Conservation (phyloP, 2,329 filamentous ascomycete genomes). For the Penicillium sp. region DNA sequence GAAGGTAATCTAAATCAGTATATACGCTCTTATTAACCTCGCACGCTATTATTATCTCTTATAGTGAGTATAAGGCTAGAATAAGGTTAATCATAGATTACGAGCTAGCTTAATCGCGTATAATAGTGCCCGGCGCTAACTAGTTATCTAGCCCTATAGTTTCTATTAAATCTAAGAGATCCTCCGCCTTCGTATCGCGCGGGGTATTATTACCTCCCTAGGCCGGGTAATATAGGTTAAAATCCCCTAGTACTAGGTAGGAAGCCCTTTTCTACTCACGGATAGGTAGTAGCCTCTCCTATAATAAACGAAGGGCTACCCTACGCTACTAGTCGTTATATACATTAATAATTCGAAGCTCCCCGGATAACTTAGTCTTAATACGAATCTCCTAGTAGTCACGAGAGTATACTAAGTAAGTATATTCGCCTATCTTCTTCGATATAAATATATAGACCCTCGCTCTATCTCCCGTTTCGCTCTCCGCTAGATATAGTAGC, state of each 20-base stretch:
- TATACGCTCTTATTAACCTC: too few relatives aligned
- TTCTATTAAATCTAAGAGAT: conserved; percentile 1
- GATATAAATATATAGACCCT: conserved; percentile 1
- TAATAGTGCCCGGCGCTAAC: background rate
- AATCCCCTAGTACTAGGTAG: background rate
- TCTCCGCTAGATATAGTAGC: background rate
- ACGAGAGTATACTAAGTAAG: background rate
- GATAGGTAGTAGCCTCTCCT: background rate
- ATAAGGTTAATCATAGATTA: too few relatives aligned
- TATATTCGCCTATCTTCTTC: background rate
- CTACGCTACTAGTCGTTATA: background rate
- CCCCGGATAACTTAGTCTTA: background rate
- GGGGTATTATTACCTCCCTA: conserved; percentile 8
- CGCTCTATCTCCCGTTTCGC: background rate
- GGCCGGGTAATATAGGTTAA: conserved; percentile 1
- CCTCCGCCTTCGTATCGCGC: conserved; percentile 6
- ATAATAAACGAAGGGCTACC: background rate
- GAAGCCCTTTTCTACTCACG: background rate
- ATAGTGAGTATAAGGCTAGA: too few relatives aligned
- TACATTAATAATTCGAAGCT: conserved; percentile 5
- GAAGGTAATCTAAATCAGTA: too few relatives aligned
- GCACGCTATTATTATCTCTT: too few relatives aligned
- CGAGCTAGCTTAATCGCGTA: background rate
- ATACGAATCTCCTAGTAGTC: background rate
- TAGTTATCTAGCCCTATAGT: background rate